A percentile compares a stretch with the other conserved stretches of the same genome.
phyloP scores from a whole-genome alignment of 2,329 filamentous ascomycete genomes.

The Paraphoma sp. region DNA sequence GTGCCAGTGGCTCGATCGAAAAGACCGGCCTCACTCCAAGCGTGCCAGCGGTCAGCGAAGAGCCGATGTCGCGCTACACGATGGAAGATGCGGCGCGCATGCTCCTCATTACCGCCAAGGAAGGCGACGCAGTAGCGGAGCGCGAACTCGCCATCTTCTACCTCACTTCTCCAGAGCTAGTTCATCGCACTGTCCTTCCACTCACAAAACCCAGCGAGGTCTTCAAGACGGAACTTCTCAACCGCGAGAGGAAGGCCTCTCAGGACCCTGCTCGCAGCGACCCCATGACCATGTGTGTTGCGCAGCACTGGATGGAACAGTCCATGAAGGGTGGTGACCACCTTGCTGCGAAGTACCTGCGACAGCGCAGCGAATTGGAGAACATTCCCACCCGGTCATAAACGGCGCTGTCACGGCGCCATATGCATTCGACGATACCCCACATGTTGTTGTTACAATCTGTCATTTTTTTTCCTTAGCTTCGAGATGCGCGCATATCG shows the following conservation, averaged over 20 bases:
- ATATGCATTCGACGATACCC: constrained; percentile 2
- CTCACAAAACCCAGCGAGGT: constrained; percentile 85
- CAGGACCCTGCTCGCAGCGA: constrained; percentile 73
- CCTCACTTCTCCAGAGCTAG: constrained; percentile 85
- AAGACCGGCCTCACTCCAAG: constrained; percentile 19
- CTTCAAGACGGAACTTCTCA: constrained; percentile 88
- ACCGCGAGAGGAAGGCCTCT: constrained; percentile 60
- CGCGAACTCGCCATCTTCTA: constrained; percentile 94
- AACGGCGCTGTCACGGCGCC: not conserved
- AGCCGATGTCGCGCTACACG: constrained; percentile 67
- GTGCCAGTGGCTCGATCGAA: constrained; percentile 23
- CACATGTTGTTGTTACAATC: constrained; percentile 16
- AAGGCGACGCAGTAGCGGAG: constrained; percentile 87
- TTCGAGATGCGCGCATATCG: constrained; percentile 16
- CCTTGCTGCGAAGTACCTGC: constrained; percentile 80
- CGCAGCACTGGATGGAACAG: constrained; percentile 96
- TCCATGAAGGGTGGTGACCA: constrained; percentile 86
- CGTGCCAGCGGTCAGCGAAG: constrained; percentile 13
- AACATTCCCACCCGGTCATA: constrained; percentile 56
- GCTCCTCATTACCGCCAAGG: constrained; percentile 92
- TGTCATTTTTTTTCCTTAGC: constrained; percentile 6
- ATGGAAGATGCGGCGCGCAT: constrained; percentile 85
- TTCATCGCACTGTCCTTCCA: constrained; percentile 80
- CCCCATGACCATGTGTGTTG: constrained; percentile 88
- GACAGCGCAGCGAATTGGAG: constrained; percentile 71